Conservation (phyloP, 2,329 filamentous ascomycete species). For the Fusarium phyllophilum region DNA sequence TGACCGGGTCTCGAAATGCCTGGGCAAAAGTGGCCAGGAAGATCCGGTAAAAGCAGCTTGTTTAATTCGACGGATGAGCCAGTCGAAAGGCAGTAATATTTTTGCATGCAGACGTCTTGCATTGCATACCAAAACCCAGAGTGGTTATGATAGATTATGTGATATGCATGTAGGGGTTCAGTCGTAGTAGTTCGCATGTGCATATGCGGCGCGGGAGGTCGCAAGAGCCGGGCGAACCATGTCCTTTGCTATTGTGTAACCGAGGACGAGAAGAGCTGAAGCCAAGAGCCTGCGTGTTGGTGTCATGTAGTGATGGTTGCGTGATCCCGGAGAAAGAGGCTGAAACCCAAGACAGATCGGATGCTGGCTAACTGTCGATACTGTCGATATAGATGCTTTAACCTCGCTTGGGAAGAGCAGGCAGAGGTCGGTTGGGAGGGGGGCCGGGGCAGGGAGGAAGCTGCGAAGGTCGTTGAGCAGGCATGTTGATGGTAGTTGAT, state of each 20-base stretch:
- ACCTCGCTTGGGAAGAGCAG: conserved; percentile 70
- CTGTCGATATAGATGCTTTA: conserved; percentile 48
- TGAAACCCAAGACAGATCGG: conserved; percentile 8
- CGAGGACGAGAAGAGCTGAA: conserved; percentile 11
- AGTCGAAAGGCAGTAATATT: neutral
- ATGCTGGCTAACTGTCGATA: conserved; percentile 11
- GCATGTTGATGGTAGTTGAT: conserved; percentile 53
- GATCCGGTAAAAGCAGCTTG: conserved; percentile 35
- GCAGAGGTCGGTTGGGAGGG: conserved; percentile 71
- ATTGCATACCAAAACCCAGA: conserved; percentile 33
- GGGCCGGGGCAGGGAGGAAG: conserved; percentile 75
- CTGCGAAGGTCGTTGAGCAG: conserved; percentile 71
- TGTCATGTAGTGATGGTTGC: conserved; percentile 1
- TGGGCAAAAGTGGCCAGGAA: conserved; percentile 2
- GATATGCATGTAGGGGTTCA: conserved; percentile 35
- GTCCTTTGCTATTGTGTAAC: conserved; percentile 32
- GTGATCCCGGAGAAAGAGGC: conserved; percentile 15
- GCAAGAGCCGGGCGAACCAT: conserved; percentile 37
- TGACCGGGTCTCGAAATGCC: conserved; percentile 20
- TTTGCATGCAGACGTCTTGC: conserved; percentile 24
- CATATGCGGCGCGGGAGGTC: conserved; percentile 36
- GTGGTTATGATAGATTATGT: conserved; percentile 31
- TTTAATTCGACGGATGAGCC: conserved; percentile 36
- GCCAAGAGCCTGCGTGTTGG: conserved; percentile 14
- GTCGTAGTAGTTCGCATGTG: conserved; percentile 35